Conservation (phyloP, 2,329 filamentous ascomycete genomes). For the Fusarium clavum region DNA sequence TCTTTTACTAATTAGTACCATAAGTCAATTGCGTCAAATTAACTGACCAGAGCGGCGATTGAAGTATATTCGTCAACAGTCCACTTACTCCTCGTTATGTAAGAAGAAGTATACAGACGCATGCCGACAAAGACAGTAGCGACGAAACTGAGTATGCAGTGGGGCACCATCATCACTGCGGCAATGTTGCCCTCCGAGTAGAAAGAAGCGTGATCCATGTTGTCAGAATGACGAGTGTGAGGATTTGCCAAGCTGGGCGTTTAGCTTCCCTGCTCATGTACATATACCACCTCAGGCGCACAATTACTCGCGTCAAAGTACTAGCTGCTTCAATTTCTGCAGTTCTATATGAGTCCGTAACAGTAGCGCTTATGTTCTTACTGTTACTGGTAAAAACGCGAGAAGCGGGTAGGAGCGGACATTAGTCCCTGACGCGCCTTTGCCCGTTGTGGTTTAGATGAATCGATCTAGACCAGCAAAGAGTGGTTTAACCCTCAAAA, state of each 20-base stretch:
- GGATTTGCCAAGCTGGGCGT: not conserved
- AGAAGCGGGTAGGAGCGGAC: not conserved
- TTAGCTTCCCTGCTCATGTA: not conserved
- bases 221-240: not conserved
- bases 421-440: not conserved
- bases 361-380: not conserved
- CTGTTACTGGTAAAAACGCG: not conserved
- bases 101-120: not conserved
- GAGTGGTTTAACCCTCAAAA: too few relatives aligned
- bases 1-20: too few relatives aligned
- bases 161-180: not conserved
- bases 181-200: not conserved
- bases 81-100: not conserved
- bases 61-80: not conserved
- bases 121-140: not conserved
- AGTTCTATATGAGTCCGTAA: not conserved
- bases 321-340: not conserved
- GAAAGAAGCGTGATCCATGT: not conserved
- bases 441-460: not conserved
- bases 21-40: too few relatives aligned
- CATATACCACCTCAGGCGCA: not conserved
- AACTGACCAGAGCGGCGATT: not conserved
- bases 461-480: not conserved
- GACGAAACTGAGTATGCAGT: not conserved
- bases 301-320: not conserved